Percentiles rank a stretch among this genome's conserved stretches.
Conservation (phyloP, 345 rosid genomes). For the Citrus mangshanensis region DNA sequence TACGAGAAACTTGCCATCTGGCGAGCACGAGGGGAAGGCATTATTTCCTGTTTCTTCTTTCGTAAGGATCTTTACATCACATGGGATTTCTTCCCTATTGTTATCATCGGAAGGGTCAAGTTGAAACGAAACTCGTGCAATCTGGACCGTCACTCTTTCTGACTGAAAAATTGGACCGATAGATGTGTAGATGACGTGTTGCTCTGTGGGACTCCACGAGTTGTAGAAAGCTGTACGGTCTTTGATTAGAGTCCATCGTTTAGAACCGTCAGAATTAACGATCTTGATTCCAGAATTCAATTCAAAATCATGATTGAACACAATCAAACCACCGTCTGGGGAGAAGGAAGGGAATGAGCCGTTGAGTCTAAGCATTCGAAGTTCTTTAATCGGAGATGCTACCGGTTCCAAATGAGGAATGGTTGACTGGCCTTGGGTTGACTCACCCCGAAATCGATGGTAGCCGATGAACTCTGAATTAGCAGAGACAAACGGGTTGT, state of each 20-base stretch:
- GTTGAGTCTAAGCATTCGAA: slow-evolving; percentile 57
- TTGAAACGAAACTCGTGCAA: slow-evolving; percentile 65
- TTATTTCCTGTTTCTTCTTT: slow-evolving; percentile 74
- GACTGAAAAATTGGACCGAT: slow-evolving; percentile 74
- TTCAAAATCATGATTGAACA: slow-evolving; percentile 47
- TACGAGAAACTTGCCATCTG: slow-evolving; percentile 74
- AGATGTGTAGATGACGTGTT: slow-evolving; percentile 65
- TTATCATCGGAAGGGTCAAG: slow-evolving; percentile 35
- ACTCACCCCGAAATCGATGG: slow-evolving; percentile 80
- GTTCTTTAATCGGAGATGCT: slow-evolving; percentile 47
- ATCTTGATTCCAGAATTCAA: slow-evolving; percentile 45
- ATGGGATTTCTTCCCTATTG: slow-evolving; percentile 41
- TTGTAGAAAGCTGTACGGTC: slow-evolving; percentile 68
- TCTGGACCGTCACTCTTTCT: slow-evolving; percentile 52
- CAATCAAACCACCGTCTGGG: slow-evolving; percentile 54
- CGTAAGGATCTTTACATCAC: slow-evolving; percentile 67
- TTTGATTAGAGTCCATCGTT: slow-evolving; percentile 66
- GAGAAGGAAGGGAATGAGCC: slow-evolving; percentile 74
- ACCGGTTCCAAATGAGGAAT: slow-evolving; percentile 67
- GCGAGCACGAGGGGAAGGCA: slow-evolving; percentile 85
- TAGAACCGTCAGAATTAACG: slow-evolving; percentile 69
- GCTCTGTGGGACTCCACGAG: slow-evolving; percentile 80
- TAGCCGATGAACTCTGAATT: slow-evolving; percentile 55
- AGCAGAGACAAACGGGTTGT: slow-evolving; percentile 71
- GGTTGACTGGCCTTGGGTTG: slow-evolving; percentile 39